These are phyloP conservation scores for Metschnikowia shivogae DNA, from an alignment of 805 yeast species.

Conservation along the genomic window DNA sequence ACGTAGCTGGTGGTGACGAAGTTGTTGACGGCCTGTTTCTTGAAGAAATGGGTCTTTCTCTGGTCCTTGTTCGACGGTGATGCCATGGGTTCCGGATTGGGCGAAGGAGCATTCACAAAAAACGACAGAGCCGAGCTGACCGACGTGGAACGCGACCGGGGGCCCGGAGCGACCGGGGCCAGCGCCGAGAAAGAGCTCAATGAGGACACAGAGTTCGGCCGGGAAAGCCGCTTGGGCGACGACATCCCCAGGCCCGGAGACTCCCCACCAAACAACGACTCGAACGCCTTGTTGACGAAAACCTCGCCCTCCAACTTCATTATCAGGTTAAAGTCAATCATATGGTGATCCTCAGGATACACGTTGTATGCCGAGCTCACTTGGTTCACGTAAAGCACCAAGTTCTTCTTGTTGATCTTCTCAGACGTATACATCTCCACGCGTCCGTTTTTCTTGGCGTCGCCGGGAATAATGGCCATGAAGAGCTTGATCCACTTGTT, in stretches of 20 bases:
- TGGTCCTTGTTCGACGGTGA: constrained; percentile 2
- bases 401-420: constrained; percentile 45
- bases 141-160: constrained; percentile 21
- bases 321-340: constrained; percentile 55
- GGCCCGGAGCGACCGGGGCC: constrained; percentile 8
- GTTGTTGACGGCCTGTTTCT: constrained; percentile 24
- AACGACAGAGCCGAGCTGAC: constrained; percentile 27
- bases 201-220: constrained; percentile 20
- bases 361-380: constrained; percentile 49
- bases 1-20: constrained; percentile 38
- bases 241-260: neutral
- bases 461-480: constrained; percentile 46
- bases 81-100: constrained; percentile 12
- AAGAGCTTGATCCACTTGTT: constrained; percentile 57
- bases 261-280: constrained; percentile 27
- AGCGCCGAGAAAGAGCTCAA: constrained; percentile 16
- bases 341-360: constrained; percentile 53
- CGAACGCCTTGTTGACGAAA: constrained; percentile 40
- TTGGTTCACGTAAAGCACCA: constrained; percentile 46
- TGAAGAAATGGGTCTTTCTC: constrained; percentile 20
- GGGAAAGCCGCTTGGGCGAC: constrained; percentile 16
- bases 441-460: constrained; percentile 44
- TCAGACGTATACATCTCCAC: constrained; percentile 51
- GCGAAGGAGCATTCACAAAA: constrained; percentile 26
- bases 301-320: constrained; percentile 55